Base-by-base conservation (phyloP, 495 filamentous ascomycete genomes). In the Cudoniella acicularis region DNA sequence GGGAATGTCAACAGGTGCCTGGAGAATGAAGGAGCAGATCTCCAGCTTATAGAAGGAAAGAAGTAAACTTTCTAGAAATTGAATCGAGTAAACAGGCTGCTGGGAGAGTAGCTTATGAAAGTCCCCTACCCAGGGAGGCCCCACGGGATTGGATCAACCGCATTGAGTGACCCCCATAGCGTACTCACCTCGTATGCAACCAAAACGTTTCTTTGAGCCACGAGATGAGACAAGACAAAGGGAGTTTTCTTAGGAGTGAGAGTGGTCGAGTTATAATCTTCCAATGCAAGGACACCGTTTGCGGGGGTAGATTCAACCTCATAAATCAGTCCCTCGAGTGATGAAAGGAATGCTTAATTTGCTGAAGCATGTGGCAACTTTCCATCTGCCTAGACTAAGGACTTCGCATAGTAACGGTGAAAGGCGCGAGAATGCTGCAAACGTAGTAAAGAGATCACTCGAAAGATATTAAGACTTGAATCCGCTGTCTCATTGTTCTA, bases 1-100 rank as follows among this genome's bases (percentile, higher is more conserved):
- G 77, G 79, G 79, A 83, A 83, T 83, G 81, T 79, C 43, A 60
- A 65, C 52, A 54, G 48, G 18, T 53, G 49, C 24, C 47, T 54
- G 17, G 62, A 65, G 62, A 68, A 65, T 65, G 66, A 61, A 61
- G 61, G 59, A 63, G 64, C 60, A 64, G 56, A 63, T 52, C 40
- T 10, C 24, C 20, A 57, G 54, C 18, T 46, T 68, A 68, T 65
- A 67, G 60, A 51, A 61, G 51, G 52, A 13, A 26, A 10, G 45
- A 13, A 63, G 30, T 2, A 21, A 57, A 46, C 36, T 26, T 45
- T 42, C 18, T 2, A 10, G 42, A 52, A 25, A n/a, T 26, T 27
- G 26, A 22, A 26, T 30, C 3, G 24, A 13, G 26, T 50, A 56
- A 21, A 24, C 56, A 41, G 49, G 49, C 25, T 40, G 10, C 27